These are phyloP conservation scores for Aspergillus carlsbadensis DNA, from an alignment of 495 filamentous ascomycete genomes.

Conservation along the genomic window DNA sequence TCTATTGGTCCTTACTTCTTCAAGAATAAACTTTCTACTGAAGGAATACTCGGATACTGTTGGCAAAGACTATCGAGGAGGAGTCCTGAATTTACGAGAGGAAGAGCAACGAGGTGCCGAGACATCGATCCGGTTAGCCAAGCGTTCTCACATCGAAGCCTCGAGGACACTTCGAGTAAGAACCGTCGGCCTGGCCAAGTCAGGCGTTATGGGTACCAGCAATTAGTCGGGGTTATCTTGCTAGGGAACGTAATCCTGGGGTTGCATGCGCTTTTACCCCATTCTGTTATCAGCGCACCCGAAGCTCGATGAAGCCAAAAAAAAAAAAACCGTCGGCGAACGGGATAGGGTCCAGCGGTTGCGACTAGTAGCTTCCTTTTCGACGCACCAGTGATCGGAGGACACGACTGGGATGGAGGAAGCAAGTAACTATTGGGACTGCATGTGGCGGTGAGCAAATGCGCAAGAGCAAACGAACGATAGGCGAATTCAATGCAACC, in stretches of 20 bases:
- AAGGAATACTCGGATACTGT: no score
- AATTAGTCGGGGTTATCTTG: neutral
- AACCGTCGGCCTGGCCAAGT: neutral
- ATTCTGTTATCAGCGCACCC: slow-evolving; percentile 15
- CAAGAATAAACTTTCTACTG: no score
- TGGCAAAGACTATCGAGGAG: no score
- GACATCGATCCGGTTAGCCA: no score
- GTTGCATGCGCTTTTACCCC: slow-evolving; percentile 6
- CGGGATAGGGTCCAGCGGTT: slow-evolving; percentile 2
- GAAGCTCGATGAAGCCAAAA: slow-evolving; percentile 15
- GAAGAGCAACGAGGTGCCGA: no score
- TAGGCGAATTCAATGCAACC: slow-evolving; percentile 38
- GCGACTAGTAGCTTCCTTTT: slow-evolving; percentile 2
- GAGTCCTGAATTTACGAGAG: no score
- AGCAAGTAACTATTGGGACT: slow-evolving; percentile 17
- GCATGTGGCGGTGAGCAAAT: slow-evolving; percentile 46
- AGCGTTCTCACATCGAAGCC: no score
- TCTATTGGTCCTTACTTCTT: no score
- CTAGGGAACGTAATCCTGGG: neutral
- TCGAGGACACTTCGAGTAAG: no score
- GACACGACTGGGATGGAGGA: slow-evolving; percentile 28
- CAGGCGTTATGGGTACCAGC: neutral
- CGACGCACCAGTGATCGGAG: slow-evolving; percentile 25
- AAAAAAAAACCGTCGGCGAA: slow-evolving; percentile 4
- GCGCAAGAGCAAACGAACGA: slow-evolving; percentile 26